Evolutionary conservation across 805 yeast genomes (phyloP).

Genomic region (Wickerhamiella occidentalis): DNA sequence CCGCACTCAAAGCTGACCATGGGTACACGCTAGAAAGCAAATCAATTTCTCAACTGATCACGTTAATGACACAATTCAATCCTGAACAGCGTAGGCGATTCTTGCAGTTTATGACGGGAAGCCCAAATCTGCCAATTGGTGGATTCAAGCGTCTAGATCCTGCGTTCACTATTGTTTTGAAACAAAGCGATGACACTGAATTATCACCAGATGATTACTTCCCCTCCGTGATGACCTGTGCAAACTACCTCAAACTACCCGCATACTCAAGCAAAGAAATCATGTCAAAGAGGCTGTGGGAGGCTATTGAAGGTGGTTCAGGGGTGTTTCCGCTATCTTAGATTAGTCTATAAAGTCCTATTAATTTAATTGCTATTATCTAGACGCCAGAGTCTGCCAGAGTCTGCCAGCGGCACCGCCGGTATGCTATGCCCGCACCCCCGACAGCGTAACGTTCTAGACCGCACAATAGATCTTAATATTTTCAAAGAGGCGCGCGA

Average conservation of each 20-base stretch:
- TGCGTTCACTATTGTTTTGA: slow-evolving; percentile 73
- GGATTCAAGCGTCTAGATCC: slow-evolving; percentile 81
- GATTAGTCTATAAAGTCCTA: not conserved
- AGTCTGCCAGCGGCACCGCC: too few species aligned
- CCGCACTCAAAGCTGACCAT: slow-evolving; percentile 71
- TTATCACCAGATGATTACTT: slow-evolving; percentile 61
- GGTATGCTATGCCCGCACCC: not conserved
- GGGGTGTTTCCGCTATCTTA: slow-evolving; percentile 74
- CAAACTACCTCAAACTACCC: slow-evolving; percentile 83
- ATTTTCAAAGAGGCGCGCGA: not conserved
- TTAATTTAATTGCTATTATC: not conserved
- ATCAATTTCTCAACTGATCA: slow-evolving; percentile 48
- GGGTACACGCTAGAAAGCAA: slow-evolving; percentile 68
- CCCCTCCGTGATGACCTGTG: slow-evolving; percentile 98
- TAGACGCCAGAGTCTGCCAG: too few species aligned
- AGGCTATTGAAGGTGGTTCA: slow-evolving; percentile 79
- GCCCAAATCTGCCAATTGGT: slow-evolving; percentile 87
- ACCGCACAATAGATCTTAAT: not conserved
- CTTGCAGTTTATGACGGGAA: slow-evolving; percentile 80
- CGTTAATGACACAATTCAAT: slow-evolving; percentile 45
- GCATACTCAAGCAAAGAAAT: slow-evolving; percentile 54
- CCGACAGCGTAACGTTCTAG: not conserved
- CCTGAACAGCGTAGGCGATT: slow-evolving; percentile 53
- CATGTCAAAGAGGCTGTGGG: slow-evolving; percentile 45
- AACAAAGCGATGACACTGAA: slow-evolving; percentile 49